These are phyloP conservation scores for Rostrohypoxylon terebratum DNA, from an alignment of 495 filamentous ascomycete species.

Conservation along the genomic window DNA sequence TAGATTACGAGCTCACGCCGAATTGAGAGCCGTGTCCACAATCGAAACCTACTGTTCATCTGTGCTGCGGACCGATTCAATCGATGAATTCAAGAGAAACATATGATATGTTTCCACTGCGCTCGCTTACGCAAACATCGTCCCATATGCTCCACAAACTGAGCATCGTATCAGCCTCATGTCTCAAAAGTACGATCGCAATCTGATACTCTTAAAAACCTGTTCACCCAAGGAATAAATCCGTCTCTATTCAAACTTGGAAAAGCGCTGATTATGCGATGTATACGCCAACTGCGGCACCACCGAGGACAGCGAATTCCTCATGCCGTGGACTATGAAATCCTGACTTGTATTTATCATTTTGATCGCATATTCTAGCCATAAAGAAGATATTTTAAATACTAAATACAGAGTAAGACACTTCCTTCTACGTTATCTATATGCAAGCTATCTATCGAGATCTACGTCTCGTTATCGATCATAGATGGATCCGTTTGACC, in stretches of 20 bases:
- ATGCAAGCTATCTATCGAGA: neutral
- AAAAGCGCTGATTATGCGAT: too few relatives aligned
- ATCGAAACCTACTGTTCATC: constrained; percentile 25
- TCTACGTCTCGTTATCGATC: neutral
- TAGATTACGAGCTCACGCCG: constrained; percentile 44
- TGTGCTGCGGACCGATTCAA: constrained; percentile 10
- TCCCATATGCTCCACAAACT: neutral
- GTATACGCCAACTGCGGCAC: neutral
- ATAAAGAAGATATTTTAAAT: neutral
- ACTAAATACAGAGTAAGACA: neutral
- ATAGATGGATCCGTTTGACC: neutral
- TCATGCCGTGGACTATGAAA: neutral
- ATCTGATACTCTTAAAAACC: neutral
- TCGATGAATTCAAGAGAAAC: neutral
- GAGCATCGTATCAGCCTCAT: neutral
- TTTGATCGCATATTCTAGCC: neutral
- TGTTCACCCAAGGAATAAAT: neutral
- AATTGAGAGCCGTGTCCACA: constrained; percentile 33
- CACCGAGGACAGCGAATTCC: neutral
- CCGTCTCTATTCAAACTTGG: neutral
- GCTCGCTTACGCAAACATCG: neutral
- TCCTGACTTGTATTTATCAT: neutral
- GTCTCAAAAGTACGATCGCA: neutral
- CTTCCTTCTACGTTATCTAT: neutral
- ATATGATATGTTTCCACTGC: neutral